Evolutionary conservation across 768 basidiomycete genomes (phyloP).

Genomic region (Kwoniella bestiolae): DNA sequence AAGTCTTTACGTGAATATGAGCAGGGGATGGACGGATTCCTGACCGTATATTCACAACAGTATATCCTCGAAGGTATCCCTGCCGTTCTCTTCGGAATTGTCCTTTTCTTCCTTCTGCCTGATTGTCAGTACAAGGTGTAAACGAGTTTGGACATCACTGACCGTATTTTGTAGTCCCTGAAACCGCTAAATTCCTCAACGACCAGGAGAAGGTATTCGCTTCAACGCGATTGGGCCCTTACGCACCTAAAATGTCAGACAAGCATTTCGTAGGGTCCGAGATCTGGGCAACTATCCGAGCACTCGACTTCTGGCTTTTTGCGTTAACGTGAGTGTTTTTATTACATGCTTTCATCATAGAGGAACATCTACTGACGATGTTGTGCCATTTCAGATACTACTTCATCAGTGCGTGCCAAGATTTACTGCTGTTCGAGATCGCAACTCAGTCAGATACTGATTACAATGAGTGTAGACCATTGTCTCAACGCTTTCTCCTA

Average conservation of each 20-base stretch:
- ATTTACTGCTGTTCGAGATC: no score
- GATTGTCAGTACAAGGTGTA: conserved; percentile 8
- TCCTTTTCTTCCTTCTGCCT: conserved; percentile 5
- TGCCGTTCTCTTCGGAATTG: conserved; percentile 3
- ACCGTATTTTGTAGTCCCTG: neutral
- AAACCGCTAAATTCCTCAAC: conserved; percentile 15
- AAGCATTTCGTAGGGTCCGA: conserved; percentile 30
- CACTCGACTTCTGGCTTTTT: conserved; percentile 28
- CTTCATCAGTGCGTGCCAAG: conserved; percentile 9
- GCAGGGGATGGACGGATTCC: no score
- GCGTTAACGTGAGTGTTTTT: conserved; percentile 18
- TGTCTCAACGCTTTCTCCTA: conserved; percentile 31
- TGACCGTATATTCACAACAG: neutral
- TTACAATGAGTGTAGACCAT: conserved; percentile 12
- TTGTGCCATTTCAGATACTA: neutral
- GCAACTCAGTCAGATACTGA: no score
- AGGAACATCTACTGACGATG: neutral
- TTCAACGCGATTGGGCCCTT: conserved; percentile 14
- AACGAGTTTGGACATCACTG: neutral
- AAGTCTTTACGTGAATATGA: conserved; percentile 4
- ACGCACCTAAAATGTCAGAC: conserved; percentile 28
- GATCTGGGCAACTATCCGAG: conserved; percentile 24
- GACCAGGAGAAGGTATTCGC: conserved; percentile 13
- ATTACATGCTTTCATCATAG: no score
- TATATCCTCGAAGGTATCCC: conserved; percentile 10